A percentile compares a stretch with the other conserved stretches of the same genome.
Evolutionary conservation across 2,329 filamentous ascomycete species (phyloP).

Genomic region (Juglanconis oblonga): DNA sequence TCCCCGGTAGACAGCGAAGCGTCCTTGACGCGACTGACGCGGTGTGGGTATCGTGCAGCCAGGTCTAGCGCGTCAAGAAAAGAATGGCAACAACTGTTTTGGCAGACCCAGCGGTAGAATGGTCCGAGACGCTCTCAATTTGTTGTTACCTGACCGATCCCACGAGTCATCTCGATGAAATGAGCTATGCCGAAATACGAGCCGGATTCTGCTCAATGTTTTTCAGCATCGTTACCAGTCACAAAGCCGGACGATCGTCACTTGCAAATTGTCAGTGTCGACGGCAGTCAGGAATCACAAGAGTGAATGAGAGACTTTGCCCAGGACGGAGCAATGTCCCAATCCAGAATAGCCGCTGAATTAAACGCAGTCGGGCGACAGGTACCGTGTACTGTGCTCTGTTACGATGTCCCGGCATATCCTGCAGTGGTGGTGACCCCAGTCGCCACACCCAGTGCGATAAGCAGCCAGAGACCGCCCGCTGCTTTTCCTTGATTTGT

Average conservation of each 20-base stretch:
- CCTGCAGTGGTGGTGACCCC: neutral
- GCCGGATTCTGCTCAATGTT: neutral
- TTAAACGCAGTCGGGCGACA: neutral
- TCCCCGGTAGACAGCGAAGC: neutral
- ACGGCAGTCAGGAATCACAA: neutral
- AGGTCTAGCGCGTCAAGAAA: neutral
- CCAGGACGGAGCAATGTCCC: neutral
- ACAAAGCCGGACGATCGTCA: neutral
- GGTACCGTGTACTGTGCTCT: neutral
- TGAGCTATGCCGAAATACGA: constrained; percentile 9
- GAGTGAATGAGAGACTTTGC: neutral
- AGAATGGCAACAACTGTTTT: neutral
- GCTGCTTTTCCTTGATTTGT: neutral
- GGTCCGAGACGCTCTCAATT: neutral
- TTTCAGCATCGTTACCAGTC: neutral
- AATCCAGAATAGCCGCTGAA: neutral
- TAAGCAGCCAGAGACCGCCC: neutral
- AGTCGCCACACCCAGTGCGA: neutral
- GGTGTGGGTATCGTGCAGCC: neutral
- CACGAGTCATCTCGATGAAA: constrained; percentile 1
- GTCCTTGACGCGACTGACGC: neutral
- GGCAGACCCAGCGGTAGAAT: neutral
- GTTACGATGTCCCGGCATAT: too few species aligned
- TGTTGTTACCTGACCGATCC: neutral
- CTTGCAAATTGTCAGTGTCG: neutral